phyloP scores from a whole-genome alignment of 441 rosid genomes.

The Hura crepitans region DNA sequence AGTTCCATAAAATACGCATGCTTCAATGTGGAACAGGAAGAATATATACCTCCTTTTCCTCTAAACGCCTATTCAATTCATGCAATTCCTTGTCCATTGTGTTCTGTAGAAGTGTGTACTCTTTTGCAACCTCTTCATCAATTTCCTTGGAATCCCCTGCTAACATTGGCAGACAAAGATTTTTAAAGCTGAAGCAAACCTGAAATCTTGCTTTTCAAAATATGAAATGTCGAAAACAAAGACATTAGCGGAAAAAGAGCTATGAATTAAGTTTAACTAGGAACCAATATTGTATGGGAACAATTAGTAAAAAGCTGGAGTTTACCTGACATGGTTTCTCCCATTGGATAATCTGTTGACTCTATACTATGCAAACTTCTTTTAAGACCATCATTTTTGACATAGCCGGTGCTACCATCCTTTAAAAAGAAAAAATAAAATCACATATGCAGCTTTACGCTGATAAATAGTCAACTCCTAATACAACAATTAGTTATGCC shows the following conservation, averaged over 20 bases:
- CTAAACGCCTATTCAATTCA: constrained; percentile 79
- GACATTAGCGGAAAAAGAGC: neutral
- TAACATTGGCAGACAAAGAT: constrained; percentile 21
- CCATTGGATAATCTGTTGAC: constrained; percentile 72
- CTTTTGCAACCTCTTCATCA: constrained; percentile 84
- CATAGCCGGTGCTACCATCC: constrained; percentile 63
- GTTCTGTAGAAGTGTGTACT: constrained; percentile 78
- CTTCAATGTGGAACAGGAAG: constrained; percentile 5
- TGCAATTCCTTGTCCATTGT: constrained; percentile 93
- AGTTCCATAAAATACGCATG: constrained; percentile 8
- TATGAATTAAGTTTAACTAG: neutral
- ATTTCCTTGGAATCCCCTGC: constrained; percentile 71
- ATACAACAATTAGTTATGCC: neutral
- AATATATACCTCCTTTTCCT: constrained; percentile 86
- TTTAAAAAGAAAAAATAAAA: constrained; percentile 30
- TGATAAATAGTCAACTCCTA: neutral
- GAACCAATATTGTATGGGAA: neutral
- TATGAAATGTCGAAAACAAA: neutral
- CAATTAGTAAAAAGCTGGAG: constrained; percentile 10
- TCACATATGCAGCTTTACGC: constrained; percentile 11
- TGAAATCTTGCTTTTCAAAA: neutral
- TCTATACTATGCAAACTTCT: constrained; percentile 80
- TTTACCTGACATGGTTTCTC: constrained; percentile 63
- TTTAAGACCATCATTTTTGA: constrained; percentile 72
- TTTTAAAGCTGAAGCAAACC: constrained; percentile 7